Evolutionary conservation across 257 asterid genomes (phyloP).

Genomic region (Gynochthodes officinalis): DNA sequence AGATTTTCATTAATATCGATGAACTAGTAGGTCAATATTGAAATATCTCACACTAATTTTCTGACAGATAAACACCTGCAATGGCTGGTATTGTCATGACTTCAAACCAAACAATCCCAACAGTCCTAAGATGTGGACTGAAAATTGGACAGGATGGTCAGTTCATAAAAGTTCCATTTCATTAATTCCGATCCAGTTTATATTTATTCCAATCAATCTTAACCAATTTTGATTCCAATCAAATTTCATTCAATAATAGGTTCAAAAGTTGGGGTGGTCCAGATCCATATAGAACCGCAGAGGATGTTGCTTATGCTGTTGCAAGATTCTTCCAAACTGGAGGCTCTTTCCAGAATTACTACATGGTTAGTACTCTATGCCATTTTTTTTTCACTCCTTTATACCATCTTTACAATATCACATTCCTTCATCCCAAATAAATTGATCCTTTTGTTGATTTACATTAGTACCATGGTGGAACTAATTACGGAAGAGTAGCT

Average conservation of each 20-base stretch:
- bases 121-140: conserved; percentile 89
- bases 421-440: too few species aligned
- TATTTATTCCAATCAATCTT: too few species aligned
- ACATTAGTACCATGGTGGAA: conserved; percentile 77
- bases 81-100: conserved; percentile 68
- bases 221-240: too few species aligned
- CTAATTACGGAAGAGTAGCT: conserved; percentile 70
- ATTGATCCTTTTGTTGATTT: not conserved
- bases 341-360: conserved; percentile 71
- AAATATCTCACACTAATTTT: too few species aligned
- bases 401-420: too few species aligned
- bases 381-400: not conserved
- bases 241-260: conserved; percentile 30
- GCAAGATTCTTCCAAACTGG: conserved; percentile 72
- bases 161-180: conserved; percentile 1
- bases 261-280: conserved; percentile 68
- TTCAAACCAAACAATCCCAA: conserved; percentile 55
- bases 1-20: too few species aligned
- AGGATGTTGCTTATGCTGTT: conserved; percentile 70
- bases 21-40: too few species aligned
- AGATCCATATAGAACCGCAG: conserved; percentile 61
- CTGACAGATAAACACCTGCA: conserved; percentile 66
- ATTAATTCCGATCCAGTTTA: not conserved
- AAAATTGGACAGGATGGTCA: conserved; percentile 91
- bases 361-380: conserved; percentile 64